Percentiles rank a stretch among this genome's conserved stretches.
These are phyloP conservation scores for Clarireedia sp. DNA, from an alignment of 2,329 filamentous ascomycete genomes.

Conservation along the genomic window DNA sequence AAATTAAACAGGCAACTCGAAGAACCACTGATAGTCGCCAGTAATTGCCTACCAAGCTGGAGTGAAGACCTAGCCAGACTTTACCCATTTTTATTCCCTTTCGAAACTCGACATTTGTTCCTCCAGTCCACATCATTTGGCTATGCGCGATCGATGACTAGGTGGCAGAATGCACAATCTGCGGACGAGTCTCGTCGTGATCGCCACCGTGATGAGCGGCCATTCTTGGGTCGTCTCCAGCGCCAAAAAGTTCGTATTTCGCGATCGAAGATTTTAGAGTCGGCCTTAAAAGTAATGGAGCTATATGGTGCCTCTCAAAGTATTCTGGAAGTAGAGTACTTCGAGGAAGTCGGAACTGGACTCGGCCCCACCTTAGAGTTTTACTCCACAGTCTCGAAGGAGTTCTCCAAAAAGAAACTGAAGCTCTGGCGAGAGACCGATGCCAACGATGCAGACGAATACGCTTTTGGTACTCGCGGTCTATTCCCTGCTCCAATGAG, in stretches of 20 bases:
- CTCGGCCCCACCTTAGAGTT: conserved; percentile 94
- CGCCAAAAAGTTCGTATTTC: conserved; percentile 98
- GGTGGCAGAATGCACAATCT: conserved; percentile 89
- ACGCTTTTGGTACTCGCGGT: conserved; percentile 74
- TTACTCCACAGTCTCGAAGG: conserved; percentile 93
- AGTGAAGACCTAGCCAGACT: conserved; percentile 88
- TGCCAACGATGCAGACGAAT: conserved; percentile 63
- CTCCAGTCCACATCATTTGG: conserved; percentile 97
- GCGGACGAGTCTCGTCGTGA: conserved; percentile 75
- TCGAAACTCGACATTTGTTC: conserved; percentile 94
- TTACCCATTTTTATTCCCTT: conserved; percentile 96
- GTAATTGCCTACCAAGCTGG: conserved; percentile 92
- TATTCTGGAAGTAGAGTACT: conserved; percentile 95
- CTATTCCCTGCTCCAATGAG: conserved; percentile 90
- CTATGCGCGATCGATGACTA: conserved; percentile 92
- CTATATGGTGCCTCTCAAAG: conserved; percentile 95
- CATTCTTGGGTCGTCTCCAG: conserved; percentile 84
- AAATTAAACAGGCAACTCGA: conserved; percentile 96
- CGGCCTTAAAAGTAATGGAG: conserved; percentile 97
- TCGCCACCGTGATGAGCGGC: conserved; percentile 76
- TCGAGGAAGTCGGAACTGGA: conserved; percentile 95
- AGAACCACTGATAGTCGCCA: conserved; percentile 92
- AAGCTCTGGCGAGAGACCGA: conserved; percentile 96
- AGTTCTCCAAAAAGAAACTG: conserved; percentile 95
- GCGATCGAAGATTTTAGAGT: conserved; percentile 87